Evolutionary conservation across 306 rosid genomes (phyloP).

Genomic region (Quercus alba): DNA sequence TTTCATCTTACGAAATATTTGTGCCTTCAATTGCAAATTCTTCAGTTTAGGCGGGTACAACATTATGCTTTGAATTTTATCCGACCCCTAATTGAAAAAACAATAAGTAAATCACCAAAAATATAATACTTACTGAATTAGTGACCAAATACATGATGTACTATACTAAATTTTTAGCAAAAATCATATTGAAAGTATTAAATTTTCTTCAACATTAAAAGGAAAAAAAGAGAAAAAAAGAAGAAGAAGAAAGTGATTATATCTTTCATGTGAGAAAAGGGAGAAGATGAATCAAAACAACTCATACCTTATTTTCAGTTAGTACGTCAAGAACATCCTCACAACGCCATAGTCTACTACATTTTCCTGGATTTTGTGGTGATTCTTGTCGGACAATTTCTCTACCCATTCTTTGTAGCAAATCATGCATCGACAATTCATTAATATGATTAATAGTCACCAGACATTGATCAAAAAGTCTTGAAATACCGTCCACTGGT

Average conservation of each 20-base stretch:
- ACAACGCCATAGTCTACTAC: slow-evolving; percentile 20
- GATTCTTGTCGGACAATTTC: slow-evolving; percentile 23
- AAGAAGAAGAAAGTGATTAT: no score
- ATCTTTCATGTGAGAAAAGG: no score
- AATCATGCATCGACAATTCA: slow-evolving; percentile 12
- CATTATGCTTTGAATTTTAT: no score
- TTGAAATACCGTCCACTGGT: not conserved
- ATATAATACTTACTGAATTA: no score
- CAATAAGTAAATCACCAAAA: not conserved
- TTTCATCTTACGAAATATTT: not conserved
- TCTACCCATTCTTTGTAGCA: slow-evolving; percentile 6
- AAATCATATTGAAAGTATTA: no score
- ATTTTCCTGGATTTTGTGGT: not conserved
- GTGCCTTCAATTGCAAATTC: not conserved
- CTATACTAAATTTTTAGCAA: no score
- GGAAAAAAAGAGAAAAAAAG: no score
- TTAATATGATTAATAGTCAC: not conserved
- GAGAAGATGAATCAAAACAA: not conserved
- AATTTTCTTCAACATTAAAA: no score
- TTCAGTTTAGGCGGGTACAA: not conserved
- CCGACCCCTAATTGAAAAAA: not conserved
- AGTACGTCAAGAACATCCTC: slow-evolving; percentile 11
- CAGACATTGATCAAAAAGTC: not conserved
- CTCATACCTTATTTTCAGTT: not conserved
- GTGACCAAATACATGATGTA: no score